Base-by-base conservation (phyloP, 805 yeast genomes). In the Ogataea allantospora region DNA sequence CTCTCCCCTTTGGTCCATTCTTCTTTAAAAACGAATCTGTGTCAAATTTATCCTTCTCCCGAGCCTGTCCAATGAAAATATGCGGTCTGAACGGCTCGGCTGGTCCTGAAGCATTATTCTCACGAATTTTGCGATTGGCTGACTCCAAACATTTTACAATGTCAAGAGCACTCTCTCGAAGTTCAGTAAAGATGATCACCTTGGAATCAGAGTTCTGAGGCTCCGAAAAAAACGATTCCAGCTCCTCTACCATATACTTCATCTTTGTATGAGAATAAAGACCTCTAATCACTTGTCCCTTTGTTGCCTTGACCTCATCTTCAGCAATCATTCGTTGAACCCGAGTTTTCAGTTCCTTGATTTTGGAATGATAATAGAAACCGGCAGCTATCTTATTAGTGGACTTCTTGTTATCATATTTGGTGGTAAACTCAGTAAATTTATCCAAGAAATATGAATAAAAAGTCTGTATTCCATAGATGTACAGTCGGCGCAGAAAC, bases 21-120 rank as follows among this genome's bases (percentile, higher is more conserved):
- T 73, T 74, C 25, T 65, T 54, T 9, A 63, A 53, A 47, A 65
- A 78, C 6, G 65, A 66, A 3, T 62, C 74, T 43, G 80, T 80
- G 54, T 81, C 84, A 55, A 81, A 80, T 22, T 71, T 77, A 32
- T 80, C 87, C 52, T 78, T 80, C 38, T 80, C 89, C 44, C 74
- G 76, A 0, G 95, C 74, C 57, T 93, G 99, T 0, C 99, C 99
- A 46, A 93, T 87, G 56, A 93, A 93, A 16, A 91, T 77, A 57
- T 87, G 95, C 0, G 98, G 86, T 33, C 74, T 73, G 15, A 76
- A 62, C 17, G 35, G 50, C 27, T 45, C 64, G 19, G 44, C 50
- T 38, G 60, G 62, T 26, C 53, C 55, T 38, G 57, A 46, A 6
- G 55, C 44, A 47, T 44, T 32, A 7, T 27, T 39, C 1, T 44